Evolutionary conservation across 1,284 basidiomycete species (phyloP).

Genomic region (Ceratobasidium sp.): DNA sequence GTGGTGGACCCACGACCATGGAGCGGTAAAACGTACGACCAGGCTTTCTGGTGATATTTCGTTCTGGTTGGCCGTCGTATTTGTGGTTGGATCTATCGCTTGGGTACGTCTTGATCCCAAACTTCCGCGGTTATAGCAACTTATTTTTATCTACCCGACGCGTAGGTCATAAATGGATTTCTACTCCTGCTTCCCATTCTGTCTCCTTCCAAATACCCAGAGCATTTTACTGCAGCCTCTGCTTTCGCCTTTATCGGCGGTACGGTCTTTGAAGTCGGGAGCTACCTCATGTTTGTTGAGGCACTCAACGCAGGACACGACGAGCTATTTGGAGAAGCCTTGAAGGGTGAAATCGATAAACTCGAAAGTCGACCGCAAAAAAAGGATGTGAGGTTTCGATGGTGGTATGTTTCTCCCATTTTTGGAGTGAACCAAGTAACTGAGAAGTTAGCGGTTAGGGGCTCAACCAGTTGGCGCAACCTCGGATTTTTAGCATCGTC

Average conservation of each 20-base stretch:
- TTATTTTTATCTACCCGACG: too few species aligned
- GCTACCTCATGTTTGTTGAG: conserved; percentile 65
- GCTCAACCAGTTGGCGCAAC: conserved; percentile 61
- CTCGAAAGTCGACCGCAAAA: conserved; percentile 9
- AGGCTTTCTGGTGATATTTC: conserved; percentile 23
- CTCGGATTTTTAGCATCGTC: conserved; percentile 69
- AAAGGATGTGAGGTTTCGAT: conserved; percentile 17
- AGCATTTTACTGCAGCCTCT: conserved; percentile 57
- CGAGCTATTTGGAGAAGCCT: conserved; percentile 30
- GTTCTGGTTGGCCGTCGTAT: conserved; percentile 34
- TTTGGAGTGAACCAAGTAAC: too few species aligned
- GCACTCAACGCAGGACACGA: conserved; percentile 60
- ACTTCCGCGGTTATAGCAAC: too few species aligned
- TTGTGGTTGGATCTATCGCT: conserved; percentile 23
- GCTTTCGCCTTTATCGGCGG: conserved; percentile 67
- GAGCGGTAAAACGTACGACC: not conserved
- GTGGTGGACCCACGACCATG: conserved; percentile 4
- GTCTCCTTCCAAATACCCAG: conserved; percentile 53
- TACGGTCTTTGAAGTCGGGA: conserved; percentile 68
- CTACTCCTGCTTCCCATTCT: conserved; percentile 67
- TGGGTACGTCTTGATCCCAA: conserved; percentile 39
- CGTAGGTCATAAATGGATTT: conserved; percentile 70
- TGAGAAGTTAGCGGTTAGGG: too few species aligned
- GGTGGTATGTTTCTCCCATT: not conserved
- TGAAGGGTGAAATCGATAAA: conserved; percentile 21